Conservation (phyloP, 2,329 filamentous ascomycete species). For the Calycina marina region DNA sequence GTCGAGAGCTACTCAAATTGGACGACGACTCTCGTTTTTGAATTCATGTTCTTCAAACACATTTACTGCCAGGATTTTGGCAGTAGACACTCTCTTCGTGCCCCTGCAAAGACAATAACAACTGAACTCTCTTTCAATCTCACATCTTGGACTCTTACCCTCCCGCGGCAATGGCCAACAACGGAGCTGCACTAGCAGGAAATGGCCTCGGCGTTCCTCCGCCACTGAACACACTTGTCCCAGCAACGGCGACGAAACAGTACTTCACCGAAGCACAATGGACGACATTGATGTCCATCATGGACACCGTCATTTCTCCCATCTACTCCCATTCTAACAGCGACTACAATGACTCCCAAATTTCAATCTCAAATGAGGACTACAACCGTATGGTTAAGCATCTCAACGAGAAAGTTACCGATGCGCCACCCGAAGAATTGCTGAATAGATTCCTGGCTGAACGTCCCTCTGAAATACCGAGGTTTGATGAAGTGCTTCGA, state of each 20-base stretch:
- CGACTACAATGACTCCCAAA: slow-evolving; percentile 18
- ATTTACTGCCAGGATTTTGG: too few species aligned
- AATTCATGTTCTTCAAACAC: too few species aligned
- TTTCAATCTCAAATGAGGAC: slow-evolving; percentile 33
- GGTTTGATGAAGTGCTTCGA: slow-evolving; percentile 35
- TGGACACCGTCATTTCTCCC: slow-evolving; percentile 46
- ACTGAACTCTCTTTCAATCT: too few species aligned
- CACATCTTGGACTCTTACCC: too few species aligned
- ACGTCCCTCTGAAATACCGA: slow-evolving; percentile 34
- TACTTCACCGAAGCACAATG: slow-evolving; percentile 36
- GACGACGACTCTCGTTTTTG: too few species aligned
- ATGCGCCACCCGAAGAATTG: slow-evolving; percentile 27
- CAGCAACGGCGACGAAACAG: slow-evolving; percentile 16
- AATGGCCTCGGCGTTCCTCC: too few species aligned
- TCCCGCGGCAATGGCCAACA: too few species aligned
- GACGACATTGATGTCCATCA: slow-evolving; percentile 36
- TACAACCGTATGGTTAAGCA: slow-evolving; percentile 32
- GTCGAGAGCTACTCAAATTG: too few species aligned
- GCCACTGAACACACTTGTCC: slow-evolving; percentile 14
- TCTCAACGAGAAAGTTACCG: slow-evolving; percentile 24
- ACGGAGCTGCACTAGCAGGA: too few species aligned
- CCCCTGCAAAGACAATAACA: too few species aligned
- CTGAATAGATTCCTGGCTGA: slow-evolving; percentile 39
- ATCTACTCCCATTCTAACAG: slow-evolving; percentile 28
- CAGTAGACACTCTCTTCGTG: too few species aligned